Base-by-base conservation (phyloP, 2,329 filamentous ascomycete species). In the Trichoderma sp. region DNA sequence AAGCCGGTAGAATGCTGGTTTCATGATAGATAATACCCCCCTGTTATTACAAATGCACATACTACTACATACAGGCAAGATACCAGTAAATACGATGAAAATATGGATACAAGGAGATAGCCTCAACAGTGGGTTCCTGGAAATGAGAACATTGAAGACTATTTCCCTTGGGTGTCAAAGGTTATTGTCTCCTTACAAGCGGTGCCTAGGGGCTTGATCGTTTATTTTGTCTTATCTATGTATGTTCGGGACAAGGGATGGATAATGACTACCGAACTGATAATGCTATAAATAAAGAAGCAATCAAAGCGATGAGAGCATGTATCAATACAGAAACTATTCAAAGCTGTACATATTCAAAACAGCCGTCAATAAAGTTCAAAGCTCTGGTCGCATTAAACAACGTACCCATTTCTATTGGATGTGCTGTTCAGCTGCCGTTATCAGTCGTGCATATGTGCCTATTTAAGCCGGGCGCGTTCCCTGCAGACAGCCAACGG, bases 1-100 rank as follows among this genome's bases (percentile, higher is more conserved):
- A 43, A n/a, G 39, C 49, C 32, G 68, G 68, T 30, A 34, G 63
- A 58, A 18, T n/a, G 34, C 51, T 51, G 34, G 55, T 52, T 43
- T 54, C 30, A 55, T 28, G 39, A 59, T 26, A 14, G 46, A 66
- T 37, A 59, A 65, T 69, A 65, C 60, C 68, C 60, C 37, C 39
- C 43, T 11, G 49, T 66, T 39, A 43, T 59, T 59, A 43, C 56
- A 59, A 18, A 30, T 39, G 65, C 21, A 66, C n/a, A 59, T 66
- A 43, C 18, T n/a, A n/a, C n/a, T n/a, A n/a, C n/a, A n/a, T n/a
- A 10, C 46, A 49, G 46, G 46, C 11, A 66, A 55, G 13, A 1
- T 34, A 34, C 32, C 13, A 66, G 64, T 66, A 66, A 39, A 51
- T 39, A 51, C 28, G 54, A 66, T 21, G n/a, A 34, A 26, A 58